phyloP scores from a whole-genome alignment of 345 rosid species.

The Arabis hirsuta region DNA sequence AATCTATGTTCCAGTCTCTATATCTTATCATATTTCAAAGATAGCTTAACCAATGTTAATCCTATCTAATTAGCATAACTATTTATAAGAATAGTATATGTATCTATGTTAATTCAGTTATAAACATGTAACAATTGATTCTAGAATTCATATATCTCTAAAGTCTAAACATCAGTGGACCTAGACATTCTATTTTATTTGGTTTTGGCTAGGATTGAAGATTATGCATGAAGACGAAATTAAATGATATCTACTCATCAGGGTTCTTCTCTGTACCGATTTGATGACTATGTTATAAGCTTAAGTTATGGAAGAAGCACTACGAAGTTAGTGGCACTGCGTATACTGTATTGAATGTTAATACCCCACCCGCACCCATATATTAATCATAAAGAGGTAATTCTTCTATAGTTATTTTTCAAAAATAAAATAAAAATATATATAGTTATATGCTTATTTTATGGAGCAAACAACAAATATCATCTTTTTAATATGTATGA shows the following conservation, averaged over 20 bases:
- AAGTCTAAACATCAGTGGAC: neutral
- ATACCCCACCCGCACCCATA: conserved; percentile 43
- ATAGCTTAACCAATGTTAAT: conserved; percentile 25
- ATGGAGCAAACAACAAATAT: conserved; percentile 38
- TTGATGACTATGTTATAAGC: conserved; percentile 30
- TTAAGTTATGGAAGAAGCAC: conserved; percentile 41
- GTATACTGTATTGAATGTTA: conserved; percentile 36
- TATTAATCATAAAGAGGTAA: conserved; percentile 30
- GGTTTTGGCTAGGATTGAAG: conserved; percentile 5
- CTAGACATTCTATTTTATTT: neutral
- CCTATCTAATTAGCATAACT: conserved; percentile 21
- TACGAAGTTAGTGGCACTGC: conserved; percentile 41
- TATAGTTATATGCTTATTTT: conserved; percentile 14
- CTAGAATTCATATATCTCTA: neutral
- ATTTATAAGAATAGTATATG: neutral
- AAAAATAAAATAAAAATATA: too few relatives aligned
- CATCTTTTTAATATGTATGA: conserved; percentile 36
- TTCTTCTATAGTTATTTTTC: neutral
- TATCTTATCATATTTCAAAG: conserved; percentile 31
- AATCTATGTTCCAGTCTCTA: conserved; percentile 4
- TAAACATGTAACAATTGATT: neutral
- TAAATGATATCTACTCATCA: conserved; percentile 25
- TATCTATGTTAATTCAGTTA: neutral
- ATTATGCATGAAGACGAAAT: conserved; percentile 12
- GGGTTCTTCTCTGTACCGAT: conserved; percentile 12